Evolutionary conservation across 169 alveolate species (phyloP).

Genomic region (Eimeria zaria): DNA sequence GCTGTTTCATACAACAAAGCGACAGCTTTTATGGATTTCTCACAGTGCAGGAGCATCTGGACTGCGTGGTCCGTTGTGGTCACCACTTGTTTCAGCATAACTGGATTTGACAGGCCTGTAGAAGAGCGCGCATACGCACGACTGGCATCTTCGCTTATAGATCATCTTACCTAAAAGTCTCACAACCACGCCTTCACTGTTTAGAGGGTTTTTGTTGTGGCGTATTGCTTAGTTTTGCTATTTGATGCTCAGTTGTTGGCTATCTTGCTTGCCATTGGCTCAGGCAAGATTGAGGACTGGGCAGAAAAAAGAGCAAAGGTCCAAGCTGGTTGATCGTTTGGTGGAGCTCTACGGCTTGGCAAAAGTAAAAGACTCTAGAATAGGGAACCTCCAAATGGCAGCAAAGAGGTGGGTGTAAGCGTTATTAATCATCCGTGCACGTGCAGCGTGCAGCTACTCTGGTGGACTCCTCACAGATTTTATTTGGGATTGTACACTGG

Average conservation of each 20-base stretch:
- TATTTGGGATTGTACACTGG: neutral
- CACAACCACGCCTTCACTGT: too few species aligned
- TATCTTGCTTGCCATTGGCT: neutral
- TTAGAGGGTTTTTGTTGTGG: neutral
- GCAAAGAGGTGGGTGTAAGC: conserved; percentile 64
- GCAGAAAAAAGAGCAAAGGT: conserved; percentile 72
- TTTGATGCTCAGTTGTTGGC: neutral
- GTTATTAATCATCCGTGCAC: too few species aligned
- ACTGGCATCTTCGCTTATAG: neutral
- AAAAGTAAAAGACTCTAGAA: conserved; percentile 88
- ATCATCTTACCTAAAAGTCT: neutral
- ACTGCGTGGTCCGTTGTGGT: conserved; percentile 68
- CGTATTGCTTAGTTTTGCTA: neutral
- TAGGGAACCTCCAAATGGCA: conserved; percentile 90
- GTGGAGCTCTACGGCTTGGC: conserved; percentile 86
- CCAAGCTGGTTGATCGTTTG: conserved; percentile 87
- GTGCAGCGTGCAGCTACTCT: neutral
- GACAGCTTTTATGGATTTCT: conserved; percentile 91
- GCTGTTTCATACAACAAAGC: conserved; percentile 94
- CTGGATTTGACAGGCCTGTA: neutral
- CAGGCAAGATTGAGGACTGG: conserved; percentile 88
- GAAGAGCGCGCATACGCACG: neutral
- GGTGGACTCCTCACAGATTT: neutral
- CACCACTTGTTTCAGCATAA: neutral
- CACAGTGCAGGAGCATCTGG: conserved; percentile 90